Evolutionary conservation across 371 early-diverging fungal genomes (phyloP), one percentile per base, ranked within the genome.

Genomic region (Mortierella sp.): DNA sequence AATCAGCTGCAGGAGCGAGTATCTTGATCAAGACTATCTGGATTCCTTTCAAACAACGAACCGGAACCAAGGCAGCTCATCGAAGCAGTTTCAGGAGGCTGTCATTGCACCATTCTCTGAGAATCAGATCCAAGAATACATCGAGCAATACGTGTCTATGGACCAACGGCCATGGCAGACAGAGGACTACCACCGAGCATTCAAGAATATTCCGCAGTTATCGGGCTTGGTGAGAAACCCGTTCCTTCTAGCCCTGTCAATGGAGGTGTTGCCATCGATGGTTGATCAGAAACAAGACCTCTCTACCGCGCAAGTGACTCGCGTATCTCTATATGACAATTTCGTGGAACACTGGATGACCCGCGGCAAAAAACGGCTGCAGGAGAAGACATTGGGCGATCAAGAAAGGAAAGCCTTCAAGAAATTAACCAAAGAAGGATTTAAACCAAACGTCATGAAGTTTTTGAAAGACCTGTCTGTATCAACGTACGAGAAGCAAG

Each of bases 61-160:
- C 53, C 34, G 51, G 13, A 54, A 31, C 34, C 29, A n/a, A 3
- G 13, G 4, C 4, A 34, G 0, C 17, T 2, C 31, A 40, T 2
- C 35, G 7, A 23, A 31, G 42, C 34, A 26, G 28, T 42, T 61
- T n/a, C 68, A 37, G 26, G 69, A 69, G 29, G 54, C 56, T 0
- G 55, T 61, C 35, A 55, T 69, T n/a, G 62, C 56, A 13, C 56
- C 62, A 6, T 68, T 68, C 26, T 42, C 69, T 12, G 42, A 22
- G 17, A 13, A 17, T 40, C 61, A 68, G 56, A 55, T 68, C 22
- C 42, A 62, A 8, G 56, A 62, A n/a, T 69, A 62, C 26, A 13
- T 69, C n/a, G 22, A 34, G 2, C 57, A 35, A n/a, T 57, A 57
- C n/a, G 57, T 57, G 17, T 34, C 57, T 6, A 19, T 19, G 32